Base-by-base conservation (phyloP, 139 green algal species). In the Coelastrella sp. region DNA sequence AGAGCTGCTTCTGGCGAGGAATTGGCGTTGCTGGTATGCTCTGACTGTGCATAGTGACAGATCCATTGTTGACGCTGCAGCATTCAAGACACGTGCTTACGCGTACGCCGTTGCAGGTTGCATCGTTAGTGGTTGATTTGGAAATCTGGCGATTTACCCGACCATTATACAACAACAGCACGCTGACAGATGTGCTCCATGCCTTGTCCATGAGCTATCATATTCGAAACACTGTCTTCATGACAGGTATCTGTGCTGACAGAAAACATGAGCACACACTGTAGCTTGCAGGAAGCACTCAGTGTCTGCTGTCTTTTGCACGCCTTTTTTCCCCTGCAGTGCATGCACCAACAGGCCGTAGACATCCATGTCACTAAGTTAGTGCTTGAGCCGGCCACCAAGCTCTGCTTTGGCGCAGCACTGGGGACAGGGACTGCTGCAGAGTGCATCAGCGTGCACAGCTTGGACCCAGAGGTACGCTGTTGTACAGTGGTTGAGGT, bases 391-490 rank as follows among this genome's bases (percentile, higher is more conserved):
- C 81, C 81, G 8, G 60, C 20, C 59, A 86, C 59, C 59, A 73
- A 74, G 59, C 56, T 75, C 11, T 25, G 73, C 59, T 86, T 86
- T 75, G 81, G 82, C 15, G 82, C 63, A 11, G 19, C n/a, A 6
- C 8, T 17, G 14, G 19, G 10, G 7, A 8, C 63, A 56, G 20
- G 24, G 6, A 57, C 80, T 35, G 84, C 58, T 8, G 12, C 80
- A 49, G 84, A 88, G 66, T 88, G 84, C 15, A n/a, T 88, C 66
- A 88, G 84, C 68, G 84, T 88, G 61, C 84, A 88, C 84, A 88
- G 84, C 84, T 73, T 88, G 49, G 68, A 81, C 17, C 19, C 49
- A 12, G 84, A 88, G 84, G 84, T 88, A 72, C 17, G 82, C 19
- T 22, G 24, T 27, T 8, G 24, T 24, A 4, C 68, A 49, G 35